Conservation (phyloP, 2,329 filamentous ascomycete species). For the Escovopsis sp. region DNA sequence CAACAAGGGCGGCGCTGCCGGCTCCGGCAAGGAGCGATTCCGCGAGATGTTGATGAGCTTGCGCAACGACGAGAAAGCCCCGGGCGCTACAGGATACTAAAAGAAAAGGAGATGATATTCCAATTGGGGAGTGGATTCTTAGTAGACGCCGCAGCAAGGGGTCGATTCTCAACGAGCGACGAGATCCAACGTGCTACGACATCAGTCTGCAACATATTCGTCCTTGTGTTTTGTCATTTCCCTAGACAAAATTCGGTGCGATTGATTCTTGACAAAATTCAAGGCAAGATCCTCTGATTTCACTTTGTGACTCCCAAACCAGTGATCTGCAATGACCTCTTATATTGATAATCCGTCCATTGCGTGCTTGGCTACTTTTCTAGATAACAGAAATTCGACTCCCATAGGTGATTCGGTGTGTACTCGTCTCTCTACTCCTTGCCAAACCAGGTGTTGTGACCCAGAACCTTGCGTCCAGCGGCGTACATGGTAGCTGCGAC, state of each 20-base stretch:
- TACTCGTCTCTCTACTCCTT: conserved; percentile 27
- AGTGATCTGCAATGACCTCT: too few species aligned
- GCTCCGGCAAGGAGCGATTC: conserved; percentile 92
- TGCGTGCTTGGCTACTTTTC: too few species aligned
- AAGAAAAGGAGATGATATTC: conserved; percentile 7
- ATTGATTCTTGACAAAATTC: too few species aligned
- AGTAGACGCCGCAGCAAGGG: not conserved
- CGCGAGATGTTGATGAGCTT: conserved; percentile 76
- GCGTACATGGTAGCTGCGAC: conserved; percentile 47
- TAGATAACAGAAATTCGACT: too few species aligned
- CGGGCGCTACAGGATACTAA: conserved; percentile 49
- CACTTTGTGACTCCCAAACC: too few species aligned
- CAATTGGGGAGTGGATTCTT: not conserved
- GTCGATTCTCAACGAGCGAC: not conserved
- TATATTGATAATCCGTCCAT: too few species aligned
- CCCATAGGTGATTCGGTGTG: too few species aligned
- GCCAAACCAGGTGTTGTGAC: conserved; percentile 67
- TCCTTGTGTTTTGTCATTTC: conserved; percentile 8
- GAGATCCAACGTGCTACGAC: conserved; percentile 1
- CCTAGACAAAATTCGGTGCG: conserved; percentile 4
- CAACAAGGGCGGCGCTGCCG: conserved; percentile 67
- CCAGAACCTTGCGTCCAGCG: conserved; percentile 56
- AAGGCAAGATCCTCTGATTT: too few species aligned
- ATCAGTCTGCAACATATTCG: too few species aligned
- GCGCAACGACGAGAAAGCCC: conserved; percentile 83